Conservation (phyloP, 805 yeast species). For the Metschnikowia cerradonensis region DNA sequence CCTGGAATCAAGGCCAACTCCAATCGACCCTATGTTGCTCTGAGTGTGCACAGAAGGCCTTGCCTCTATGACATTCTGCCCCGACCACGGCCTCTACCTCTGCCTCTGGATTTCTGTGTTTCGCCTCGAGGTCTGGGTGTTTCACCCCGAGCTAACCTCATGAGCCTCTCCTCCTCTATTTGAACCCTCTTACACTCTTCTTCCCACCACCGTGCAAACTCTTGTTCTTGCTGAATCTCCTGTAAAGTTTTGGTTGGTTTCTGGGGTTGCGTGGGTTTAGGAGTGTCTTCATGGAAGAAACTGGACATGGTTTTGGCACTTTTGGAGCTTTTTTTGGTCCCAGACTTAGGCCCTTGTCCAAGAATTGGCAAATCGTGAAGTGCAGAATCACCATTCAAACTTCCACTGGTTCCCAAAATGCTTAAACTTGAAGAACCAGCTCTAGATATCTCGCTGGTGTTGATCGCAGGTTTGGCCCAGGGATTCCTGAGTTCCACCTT, state of each 20-base stretch:
- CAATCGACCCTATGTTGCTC: no score
- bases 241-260: conserved; percentile 44
- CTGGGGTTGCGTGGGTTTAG: conserved; percentile 24
- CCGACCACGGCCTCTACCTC: conserved; percentile 10
- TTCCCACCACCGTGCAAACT: conserved; percentile 86
- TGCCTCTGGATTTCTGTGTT: conserved; percentile 5
- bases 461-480: conserved; percentile 5
- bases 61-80: background rate
- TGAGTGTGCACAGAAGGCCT: no score
- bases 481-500: conserved; percentile 8
- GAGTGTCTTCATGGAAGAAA: conserved; percentile 45
- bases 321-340: background rate
- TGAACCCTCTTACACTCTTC: conserved; percentile 70
- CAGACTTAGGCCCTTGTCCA: conserved; percentile 13
- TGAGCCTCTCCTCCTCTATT: conserved; percentile 20
- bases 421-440: background rate
- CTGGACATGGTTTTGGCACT: conserved; percentile 29
- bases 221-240: conserved; percentile 78
- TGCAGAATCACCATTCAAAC: background rate
- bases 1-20: no score
- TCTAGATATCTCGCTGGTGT: background rate
- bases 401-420: background rate
- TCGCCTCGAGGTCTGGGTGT: background rate
- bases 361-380: conserved; percentile 19
- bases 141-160: background rate